Evolutionary conservation across 208 protist genomes (phyloP), one percentile per base, ranked within the genome.

Genomic region (Trypanosoma theileri): DNA sequence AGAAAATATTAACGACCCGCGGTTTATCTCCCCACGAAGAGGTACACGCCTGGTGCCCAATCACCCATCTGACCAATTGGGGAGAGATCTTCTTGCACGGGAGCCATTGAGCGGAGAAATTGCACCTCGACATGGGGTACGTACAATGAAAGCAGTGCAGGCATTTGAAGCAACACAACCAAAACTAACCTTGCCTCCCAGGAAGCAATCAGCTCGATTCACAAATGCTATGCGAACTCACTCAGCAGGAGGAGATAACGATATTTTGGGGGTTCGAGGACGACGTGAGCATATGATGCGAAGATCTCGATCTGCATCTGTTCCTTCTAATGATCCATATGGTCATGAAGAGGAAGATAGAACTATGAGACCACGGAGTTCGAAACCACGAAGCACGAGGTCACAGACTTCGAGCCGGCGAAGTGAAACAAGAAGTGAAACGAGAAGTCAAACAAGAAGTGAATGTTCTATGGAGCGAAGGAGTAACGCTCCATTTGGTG

Each of bases 191-290:
- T 31, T 67, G 22, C 59, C 69, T 9, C 69, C 51, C 4, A 16
- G 53, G 42, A 71, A 57, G 21, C 40, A 31, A n/a, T 22, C 45
- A 3, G 16, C 17, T 12, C 69, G 64, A 14, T 67, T 73, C 54
- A 71, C 67, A 12, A 45, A 60, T n/a, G 46, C 72, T 17, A 69
- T 72, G 58, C 56, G 46, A 10, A 42, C 17, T 46, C 64, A 70
- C 31, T 46, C 57, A 48, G 69, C 71, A 22, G 21, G 41, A 21
- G 48, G 55, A 22, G 80, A 85, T 57, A 69, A 75, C 44, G 80
- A 85, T 71, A 81, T 85, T 22, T 85, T 85, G 60, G 80, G 80
- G 8, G 71, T 80, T 14, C 76, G 75, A 40, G 35, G 41, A 35
- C 70, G 80, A 19, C 69, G 69, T n/a, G 53, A 73, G 22, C 46